phyloP scores from a whole-genome alignment of 2,329 filamentous ascomycete genomes.

The Ceratocystis cubensis region DNA sequence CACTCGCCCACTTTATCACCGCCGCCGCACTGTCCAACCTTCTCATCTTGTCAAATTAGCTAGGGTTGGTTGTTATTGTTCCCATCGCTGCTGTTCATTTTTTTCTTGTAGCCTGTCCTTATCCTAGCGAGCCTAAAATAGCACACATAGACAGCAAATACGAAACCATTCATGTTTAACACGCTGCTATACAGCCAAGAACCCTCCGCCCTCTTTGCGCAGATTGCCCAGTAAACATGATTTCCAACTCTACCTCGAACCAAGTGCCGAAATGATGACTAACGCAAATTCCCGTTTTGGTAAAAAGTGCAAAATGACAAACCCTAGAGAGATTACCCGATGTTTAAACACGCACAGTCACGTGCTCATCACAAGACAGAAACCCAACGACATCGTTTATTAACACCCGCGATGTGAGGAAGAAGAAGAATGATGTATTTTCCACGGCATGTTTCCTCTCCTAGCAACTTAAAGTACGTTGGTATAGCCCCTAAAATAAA shows the following conservation, averaged over 20 bases:
- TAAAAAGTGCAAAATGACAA: not conserved
- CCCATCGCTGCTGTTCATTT: too few relatives aligned
- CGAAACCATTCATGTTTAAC: not conserved
- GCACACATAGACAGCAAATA: not conserved
- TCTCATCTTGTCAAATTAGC: too few relatives aligned
- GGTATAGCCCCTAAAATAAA: not conserved
- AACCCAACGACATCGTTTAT: conserved; percentile 10
- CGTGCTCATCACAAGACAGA: not conserved
- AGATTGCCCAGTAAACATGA: not conserved
- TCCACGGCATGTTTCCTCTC: not conserved
- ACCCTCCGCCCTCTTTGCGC: not conserved
- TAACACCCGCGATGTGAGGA: not conserved
- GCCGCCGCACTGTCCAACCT: too few relatives aligned
- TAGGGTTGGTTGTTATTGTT: too few relatives aligned
- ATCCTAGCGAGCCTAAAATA: not conserved
- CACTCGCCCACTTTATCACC: too few relatives aligned
- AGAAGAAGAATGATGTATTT: not conserved
- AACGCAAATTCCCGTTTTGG: not conserved
- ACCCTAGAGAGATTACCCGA: not conserved
- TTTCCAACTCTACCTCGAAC: not conserved
- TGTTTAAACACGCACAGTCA: not conserved
- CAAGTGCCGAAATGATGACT: not conserved
- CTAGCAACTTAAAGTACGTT: not conserved
- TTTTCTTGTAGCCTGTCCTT: not conserved
- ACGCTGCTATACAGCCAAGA: not conserved